These are phyloP conservation scores for Aureobasidium mangrovei DNA, from an alignment of 2,329 filamentous ascomycete species.

Conservation along the genomic window DNA sequence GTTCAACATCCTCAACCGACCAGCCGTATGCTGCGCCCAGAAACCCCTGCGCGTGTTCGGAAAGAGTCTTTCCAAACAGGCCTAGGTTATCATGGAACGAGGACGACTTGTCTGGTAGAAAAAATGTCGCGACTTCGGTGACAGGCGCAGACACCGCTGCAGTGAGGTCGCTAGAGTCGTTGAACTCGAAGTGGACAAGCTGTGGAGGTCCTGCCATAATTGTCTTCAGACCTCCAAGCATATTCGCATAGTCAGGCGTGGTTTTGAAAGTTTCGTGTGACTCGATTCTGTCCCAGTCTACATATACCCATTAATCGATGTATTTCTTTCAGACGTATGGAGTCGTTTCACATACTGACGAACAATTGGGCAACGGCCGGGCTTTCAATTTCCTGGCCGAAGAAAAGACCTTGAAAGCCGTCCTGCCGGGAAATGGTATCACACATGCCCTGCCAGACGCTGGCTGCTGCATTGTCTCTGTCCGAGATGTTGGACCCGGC, in stretches of 20 bases:
- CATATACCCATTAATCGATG: neutral
- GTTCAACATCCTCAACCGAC: slow-evolving; percentile 26
- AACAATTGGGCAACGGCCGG: slow-evolving; percentile 30
- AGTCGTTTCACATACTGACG: slow-evolving; percentile 29
- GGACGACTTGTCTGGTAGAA: slow-evolving; percentile 32
- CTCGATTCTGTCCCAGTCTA: slow-evolving; percentile 37
- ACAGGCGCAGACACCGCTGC: slow-evolving; percentile 33
- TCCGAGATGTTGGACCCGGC: slow-evolving; percentile 28
- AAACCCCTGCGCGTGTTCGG: slow-evolving; percentile 25
- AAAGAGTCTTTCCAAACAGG: slow-evolving; percentile 31
- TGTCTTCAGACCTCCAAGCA: slow-evolving; percentile 26
- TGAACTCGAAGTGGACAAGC: slow-evolving; percentile 30
- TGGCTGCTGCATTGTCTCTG: slow-evolving; percentile 21
- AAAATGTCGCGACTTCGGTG: slow-evolving; percentile 41
- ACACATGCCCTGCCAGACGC: slow-evolving; percentile 26
- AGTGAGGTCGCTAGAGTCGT: slow-evolving; percentile 16
- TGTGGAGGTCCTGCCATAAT: slow-evolving; percentile 23
- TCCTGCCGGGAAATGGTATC: slow-evolving; percentile 28
- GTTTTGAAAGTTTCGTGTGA: slow-evolving; percentile 34
- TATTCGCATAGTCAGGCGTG: slow-evolving; percentile 30
- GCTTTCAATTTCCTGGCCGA: slow-evolving; percentile 33
- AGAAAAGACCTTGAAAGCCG: slow-evolving; percentile 30
- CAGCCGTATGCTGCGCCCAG: slow-evolving; percentile 27
- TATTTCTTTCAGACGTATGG: neutral
- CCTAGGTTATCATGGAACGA: slow-evolving; percentile 28